Evolutionary conservation across 2,329 filamentous ascomycete species (phyloP), one percentile per base, ranked within the genome.

Genomic region (Atkinsonella texensis): DNA sequence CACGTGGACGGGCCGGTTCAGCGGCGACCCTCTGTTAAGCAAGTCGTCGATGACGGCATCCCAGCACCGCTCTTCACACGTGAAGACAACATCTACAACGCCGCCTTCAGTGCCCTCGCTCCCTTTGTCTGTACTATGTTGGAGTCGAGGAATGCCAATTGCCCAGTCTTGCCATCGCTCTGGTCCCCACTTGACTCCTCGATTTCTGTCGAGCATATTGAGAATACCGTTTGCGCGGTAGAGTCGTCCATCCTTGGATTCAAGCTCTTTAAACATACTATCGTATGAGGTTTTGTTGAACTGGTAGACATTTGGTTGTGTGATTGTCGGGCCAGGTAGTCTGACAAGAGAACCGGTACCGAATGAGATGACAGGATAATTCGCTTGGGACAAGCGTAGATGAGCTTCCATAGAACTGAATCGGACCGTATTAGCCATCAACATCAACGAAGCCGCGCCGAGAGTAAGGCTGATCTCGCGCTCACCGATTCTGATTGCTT

Each of bases 111-210:
- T 86, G 15, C 93, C 93, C 17, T 78, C 67, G 53, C 82, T 83
- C 23, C 93, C 93, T 63, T 85, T 82, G 64, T 96, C 85, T 44
- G 77, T 77, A 40, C 81, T 73, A 57, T 89, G 84, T 41, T 91
- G 84, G 11, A 93, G 71, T 32, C 91, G 79, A 32, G 93, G 90
- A 55, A 88, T 77, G 2, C 93, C 93, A 1, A 95, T 77, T 46
- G 87, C 81, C 93, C 93, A 98, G 68, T 98, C 93, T 70, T 98
- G 93, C 85, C 94, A 98, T 53, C 93, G 81, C 70, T 98, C 93
- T 0, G 93, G 93, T 0, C 89, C 90, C 81, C 86, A 94, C 73
- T 98, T 98, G 61, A 98, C 85, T 54, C 80, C 80, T 56, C 89
- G 80, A 63, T 98, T 98, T 58, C 93, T 82, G 58, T 89, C 87